Evolutionary conservation across 192 early-diverging fungal genomes (phyloP).

Genomic region (Gonapodya prolifera): DNA sequence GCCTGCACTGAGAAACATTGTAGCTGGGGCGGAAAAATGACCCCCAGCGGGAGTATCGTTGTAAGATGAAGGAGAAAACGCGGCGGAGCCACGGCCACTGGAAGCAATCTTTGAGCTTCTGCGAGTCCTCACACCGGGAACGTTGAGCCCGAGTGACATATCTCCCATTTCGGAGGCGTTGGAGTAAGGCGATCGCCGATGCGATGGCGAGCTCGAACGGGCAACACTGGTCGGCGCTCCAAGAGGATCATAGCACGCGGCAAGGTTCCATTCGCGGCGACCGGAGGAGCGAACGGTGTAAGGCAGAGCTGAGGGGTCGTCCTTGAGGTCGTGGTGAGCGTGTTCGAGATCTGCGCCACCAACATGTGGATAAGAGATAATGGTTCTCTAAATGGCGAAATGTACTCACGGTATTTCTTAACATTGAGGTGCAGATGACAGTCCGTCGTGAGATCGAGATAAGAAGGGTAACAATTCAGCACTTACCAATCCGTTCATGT

Average conservation of each 20-base stretch:
- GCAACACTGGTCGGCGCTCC: neutral
- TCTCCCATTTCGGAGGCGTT: neutral
- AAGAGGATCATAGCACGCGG: conserved; percentile 2
- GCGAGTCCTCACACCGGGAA: neutral
- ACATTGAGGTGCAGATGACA: too few relatives aligned
- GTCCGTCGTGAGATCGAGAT: too few relatives aligned
- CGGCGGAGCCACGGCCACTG: neutral
- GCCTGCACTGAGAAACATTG: neutral
- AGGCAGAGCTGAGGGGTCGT: neutral
- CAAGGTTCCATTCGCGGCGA: neutral
- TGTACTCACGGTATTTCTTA: too few relatives aligned
- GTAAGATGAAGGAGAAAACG: neutral
- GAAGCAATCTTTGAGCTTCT: neutral
- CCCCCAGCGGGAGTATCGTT: neutral
- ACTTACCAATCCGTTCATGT: neutral
- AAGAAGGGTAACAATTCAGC: too few relatives aligned
- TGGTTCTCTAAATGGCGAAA: too few relatives aligned
- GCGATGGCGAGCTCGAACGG: neutral
- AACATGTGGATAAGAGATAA: too few relatives aligned
- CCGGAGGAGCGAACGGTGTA: neutral
- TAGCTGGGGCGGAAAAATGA: neutral
- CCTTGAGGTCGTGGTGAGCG: neutral
- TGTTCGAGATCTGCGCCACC: conserved; percentile 2
- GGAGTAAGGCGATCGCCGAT: neutral
- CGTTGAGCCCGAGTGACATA: neutral